Conservation (phyloP, 805 yeast genomes). For the Nakazawaea peltata region DNA sequence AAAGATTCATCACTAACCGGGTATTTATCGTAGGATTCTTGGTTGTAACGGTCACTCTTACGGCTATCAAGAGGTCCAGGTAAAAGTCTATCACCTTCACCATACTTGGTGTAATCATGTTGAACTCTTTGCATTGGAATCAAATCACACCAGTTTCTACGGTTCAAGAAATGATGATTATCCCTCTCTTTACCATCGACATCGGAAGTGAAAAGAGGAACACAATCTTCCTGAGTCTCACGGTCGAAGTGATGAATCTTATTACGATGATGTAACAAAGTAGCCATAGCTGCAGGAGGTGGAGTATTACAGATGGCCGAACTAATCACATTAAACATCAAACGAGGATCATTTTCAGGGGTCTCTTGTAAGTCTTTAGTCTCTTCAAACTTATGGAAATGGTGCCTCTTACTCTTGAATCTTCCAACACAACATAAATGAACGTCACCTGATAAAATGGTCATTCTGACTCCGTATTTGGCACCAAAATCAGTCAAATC, state of each 20-base stretch:
- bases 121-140: constrained; percentile 42
- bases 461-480: constrained; percentile 56
- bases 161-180: constrained; percentile 47
- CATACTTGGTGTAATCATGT: too few relatives aligned
- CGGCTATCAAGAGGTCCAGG: constrained; percentile 33
- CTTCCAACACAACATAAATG: constrained; percentile 84
- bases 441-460: constrained; percentile 89
- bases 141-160: constrained; percentile 67
- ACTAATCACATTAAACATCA: constrained; percentile 76
- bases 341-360: constrained; percentile 66
- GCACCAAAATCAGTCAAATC: constrained; percentile 62
- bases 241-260: constrained; percentile 59
- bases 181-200: constrained; percentile 41
- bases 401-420: constrained; percentile 48
- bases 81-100: constrained; percentile 21
- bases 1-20: constrained; percentile 50
- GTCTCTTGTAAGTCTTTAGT: constrained; percentile 30
- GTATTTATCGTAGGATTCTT: constrained; percentile 29
- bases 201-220: constrained; percentile 60
- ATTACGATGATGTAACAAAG: constrained; percentile 58
- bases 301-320: constrained; percentile 92
- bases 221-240: constrained; percentile 69
- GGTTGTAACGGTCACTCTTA: constrained; percentile 8
- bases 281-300: constrained; percentile 84
- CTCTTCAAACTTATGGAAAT: constrained; percentile 30